Base-by-base conservation (phyloP, 345 rosid species). In the Citrus reticulata region DNA sequence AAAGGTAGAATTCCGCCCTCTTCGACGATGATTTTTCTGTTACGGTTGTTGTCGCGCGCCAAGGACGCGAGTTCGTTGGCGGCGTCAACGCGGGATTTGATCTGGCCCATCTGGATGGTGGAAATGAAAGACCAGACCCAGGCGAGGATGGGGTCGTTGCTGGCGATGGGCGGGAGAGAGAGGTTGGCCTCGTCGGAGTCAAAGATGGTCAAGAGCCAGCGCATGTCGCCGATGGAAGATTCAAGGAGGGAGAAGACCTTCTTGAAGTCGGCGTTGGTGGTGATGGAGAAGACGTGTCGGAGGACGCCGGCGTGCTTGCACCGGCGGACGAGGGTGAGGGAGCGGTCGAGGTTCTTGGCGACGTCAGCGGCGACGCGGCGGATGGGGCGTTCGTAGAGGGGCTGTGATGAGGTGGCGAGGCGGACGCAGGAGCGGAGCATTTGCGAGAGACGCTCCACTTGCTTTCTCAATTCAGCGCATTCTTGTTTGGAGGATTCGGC, bases 101-200 rank as follows among this genome's bases (percentile, higher is more conserved):
- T 75, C 75, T 83, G 86, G 19, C 89, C 93, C 90, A 85, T 86
- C 74, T 87, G 89, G 32, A 91, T 69, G 1, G 89, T 81, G 11
- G 89, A 85, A 20, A 91, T 85, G 24, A 37, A 80, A 70, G 87
- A 79, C 95, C 95, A 91, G 4, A 91, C 91, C 93, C 93, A 88
- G 19, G 92, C 91, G 25, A 91, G 86, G 51, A 88, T 90, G 0
- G 95, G 95, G 78, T 91, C 95, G 78, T 90, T 87, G 40, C 90
- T 87, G 24, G 92, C 92, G 64, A 91, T 88, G 0, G 93, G 95
- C 7, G 93, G 93, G 27, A 90, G 86, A 16, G 92, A 80, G 22
- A 87, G 79, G 70, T 76, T 35, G 76, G 80, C 76, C 1, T 83
- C 91, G 58, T 81, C 88, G 24, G 87, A 71, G 67, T 88, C 93